Evolutionary conservation across 1,284 basidiomycete species (phyloP).

Genomic region (Coniferiporia sulphurascens): DNA sequence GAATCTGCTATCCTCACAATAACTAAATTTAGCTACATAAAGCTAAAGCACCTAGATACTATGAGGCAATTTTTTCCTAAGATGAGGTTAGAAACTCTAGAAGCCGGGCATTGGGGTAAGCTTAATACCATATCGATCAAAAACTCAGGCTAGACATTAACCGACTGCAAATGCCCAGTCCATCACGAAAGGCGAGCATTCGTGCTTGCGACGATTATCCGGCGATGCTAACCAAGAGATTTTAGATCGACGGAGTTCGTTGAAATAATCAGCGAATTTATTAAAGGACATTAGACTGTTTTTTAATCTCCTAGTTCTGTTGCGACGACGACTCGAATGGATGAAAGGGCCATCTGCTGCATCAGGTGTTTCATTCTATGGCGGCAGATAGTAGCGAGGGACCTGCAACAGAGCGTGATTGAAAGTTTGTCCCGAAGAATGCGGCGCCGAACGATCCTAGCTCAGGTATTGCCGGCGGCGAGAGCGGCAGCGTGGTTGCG

Average conservation of each 20-base stretch:
- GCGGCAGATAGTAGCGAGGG: too few species aligned
- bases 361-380: too few species aligned
- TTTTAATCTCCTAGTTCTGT: not conserved
- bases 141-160: not conserved
- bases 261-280: conserved; percentile 38
- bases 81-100: conserved; percentile 47
- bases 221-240: conserved; percentile 9
- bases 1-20: not conserved
- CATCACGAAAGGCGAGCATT: conserved; percentile 51
- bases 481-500: too few species aligned
- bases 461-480: too few species aligned
- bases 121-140: conserved; percentile 9
- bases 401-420: too few species aligned
- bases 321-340: too few species aligned
- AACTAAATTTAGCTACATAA: conserved; percentile 58
- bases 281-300: conserved; percentile 18
- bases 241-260: conserved; percentile 45
- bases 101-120: conserved; percentile 69
- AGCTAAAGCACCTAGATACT: conserved; percentile 54
- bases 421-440: too few species aligned
- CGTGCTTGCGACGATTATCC: not conserved
- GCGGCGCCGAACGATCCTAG: too few species aligned
- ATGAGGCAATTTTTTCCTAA: conserved; percentile 67
- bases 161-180: conserved; percentile 33
- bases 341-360: too few species aligned